These are phyloP conservation scores for Pseudogymnoascus pannorum DNA, from an alignment of 2,329 filamentous ascomycete species.

Conservation along the genomic window DNA sequence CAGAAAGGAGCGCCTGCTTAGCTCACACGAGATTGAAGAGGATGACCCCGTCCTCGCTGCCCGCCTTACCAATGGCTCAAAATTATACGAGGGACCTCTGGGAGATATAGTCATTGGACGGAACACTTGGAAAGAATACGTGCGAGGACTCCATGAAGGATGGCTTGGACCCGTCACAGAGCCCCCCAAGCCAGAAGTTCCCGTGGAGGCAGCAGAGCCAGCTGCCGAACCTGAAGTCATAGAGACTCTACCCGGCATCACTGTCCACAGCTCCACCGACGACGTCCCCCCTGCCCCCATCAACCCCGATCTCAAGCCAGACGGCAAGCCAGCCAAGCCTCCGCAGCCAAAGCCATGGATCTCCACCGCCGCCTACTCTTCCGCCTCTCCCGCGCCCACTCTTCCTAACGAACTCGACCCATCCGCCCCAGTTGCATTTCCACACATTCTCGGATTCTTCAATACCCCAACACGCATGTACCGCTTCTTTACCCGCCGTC, in stretches of 20 bases:
- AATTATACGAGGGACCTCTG: conserved; percentile 62
- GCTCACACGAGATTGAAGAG: conserved; percentile 30
- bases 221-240: conserved; percentile 21
- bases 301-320: conserved; percentile 30
- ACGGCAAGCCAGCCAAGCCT: conserved; percentile 49
- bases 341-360: conserved; percentile 69
- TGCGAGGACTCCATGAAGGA: conserved; percentile 87
- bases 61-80: conserved; percentile 59
- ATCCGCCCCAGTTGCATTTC: conserved; percentile 65
- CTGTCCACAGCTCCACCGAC: conserved; percentile 24
- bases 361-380: conserved; percentile 61
- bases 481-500: conserved; percentile 78
- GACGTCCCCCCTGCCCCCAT: conserved; percentile 19
- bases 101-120: conserved; percentile 87
- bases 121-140: conserved; percentile 96
- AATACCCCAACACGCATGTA: conserved; percentile 82
- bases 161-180: conserved; percentile 81
- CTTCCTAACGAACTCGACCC: conserved; percentile 68
- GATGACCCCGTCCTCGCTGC: conserved; percentile 56
- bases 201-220: conserved; percentile 14
- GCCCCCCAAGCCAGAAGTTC: conserved; percentile 37
- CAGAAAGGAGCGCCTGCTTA: conserved; percentile 54
- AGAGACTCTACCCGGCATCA: conserved; percentile 22
- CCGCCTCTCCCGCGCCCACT: conserved; percentile 54
- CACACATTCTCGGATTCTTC: conserved; percentile 85